Evolutionary conservation across 2,329 filamentous ascomycete genomes (phyloP).

Genomic region (Dactylellina haptotyla): DNA sequence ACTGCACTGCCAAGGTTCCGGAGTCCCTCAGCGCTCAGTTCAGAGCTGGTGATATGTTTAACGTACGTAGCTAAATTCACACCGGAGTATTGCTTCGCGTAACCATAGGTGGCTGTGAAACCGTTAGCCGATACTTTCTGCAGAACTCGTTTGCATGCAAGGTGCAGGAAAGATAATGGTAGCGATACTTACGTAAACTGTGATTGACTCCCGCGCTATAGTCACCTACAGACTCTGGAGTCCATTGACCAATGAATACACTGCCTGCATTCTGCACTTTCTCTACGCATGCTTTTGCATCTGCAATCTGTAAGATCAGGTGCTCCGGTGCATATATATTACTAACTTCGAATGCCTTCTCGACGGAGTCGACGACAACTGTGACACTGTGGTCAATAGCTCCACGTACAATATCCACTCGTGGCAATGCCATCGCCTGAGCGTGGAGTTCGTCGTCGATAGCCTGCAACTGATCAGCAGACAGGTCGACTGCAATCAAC

Average conservation of each 20-base stretch:
- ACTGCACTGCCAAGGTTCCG: slow-evolving; percentile 86
- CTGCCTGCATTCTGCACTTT: slow-evolving; percentile 92
- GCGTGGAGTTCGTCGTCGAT: slow-evolving; percentile 91
- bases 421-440: slow-evolving; percentile 85
- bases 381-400: slow-evolving; percentile 92
- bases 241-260: slow-evolving; percentile 96
- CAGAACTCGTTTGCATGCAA: background rate
- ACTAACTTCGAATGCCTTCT: slow-evolving; percentile 81
- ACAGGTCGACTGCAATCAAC: slow-evolving; percentile 83
- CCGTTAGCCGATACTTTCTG: slow-evolving; percentile 43
- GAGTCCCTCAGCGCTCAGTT: slow-evolving; percentile 85
- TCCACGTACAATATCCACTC: slow-evolving; percentile 91
- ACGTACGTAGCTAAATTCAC: slow-evolving; percentile 96
- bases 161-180: background rate
- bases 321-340: slow-evolving; percentile 97
- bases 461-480: slow-evolving; percentile 75
- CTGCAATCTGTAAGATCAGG: slow-evolving; percentile 85
- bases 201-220: slow-evolving; percentile 99
- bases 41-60: slow-evolving; percentile 96
- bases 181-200: slow-evolving; percentile 80
- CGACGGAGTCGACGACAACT: slow-evolving; percentile 75
- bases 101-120: slow-evolving; percentile 86
- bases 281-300: slow-evolving; percentile 78
- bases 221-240: slow-evolving; percentile 95
- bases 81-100: slow-evolving; percentile 97